Conservation (phyloP, 768 basidiomycete genomes). For the Infundibulicybe gibba region DNA sequence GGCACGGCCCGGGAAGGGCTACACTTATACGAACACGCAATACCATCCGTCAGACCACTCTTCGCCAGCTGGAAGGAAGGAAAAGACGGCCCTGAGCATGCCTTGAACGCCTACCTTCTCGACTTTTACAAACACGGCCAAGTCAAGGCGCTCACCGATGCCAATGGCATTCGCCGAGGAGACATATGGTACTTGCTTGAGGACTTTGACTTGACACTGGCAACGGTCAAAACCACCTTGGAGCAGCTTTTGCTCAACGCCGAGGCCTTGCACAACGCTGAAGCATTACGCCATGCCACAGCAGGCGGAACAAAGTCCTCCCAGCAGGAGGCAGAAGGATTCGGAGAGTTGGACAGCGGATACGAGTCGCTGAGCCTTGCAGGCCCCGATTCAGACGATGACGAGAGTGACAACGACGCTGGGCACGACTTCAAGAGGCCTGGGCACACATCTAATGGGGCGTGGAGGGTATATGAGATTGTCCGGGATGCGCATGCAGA, state of each 20-base stretch:
- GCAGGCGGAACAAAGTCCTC: conserved; percentile 8
- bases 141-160: conserved; percentile 35
- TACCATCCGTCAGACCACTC: conserved; percentile 48
- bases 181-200: conserved; percentile 66
- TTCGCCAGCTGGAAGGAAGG: background rate
- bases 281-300: no score
- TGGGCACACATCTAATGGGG: conserved; percentile 32
- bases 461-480: conserved; percentile 56
- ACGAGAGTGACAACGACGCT: conserved; percentile 5
- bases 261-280: background rate
- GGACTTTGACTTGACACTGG: conserved; percentile 51
- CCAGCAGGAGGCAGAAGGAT: conserved; percentile 12
- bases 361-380: conserved; percentile 19
- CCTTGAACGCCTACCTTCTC: conserved; percentile 60
- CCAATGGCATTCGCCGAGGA: conserved; percentile 57
- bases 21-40: conserved; percentile 53
- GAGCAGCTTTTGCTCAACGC: conserved; percentile 37
- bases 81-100: conserved; percentile 11
- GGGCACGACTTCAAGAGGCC: conserved; percentile 25
- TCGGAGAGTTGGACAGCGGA: conserved; percentile 18
- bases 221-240: conserved; percentile 44
- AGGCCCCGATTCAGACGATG: conserved; percentile 12
- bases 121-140: conserved; percentile 74
- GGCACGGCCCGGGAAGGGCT: conserved; percentile 50
- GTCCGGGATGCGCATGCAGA: conserved; percentile 38